phyloP scores from a whole-genome alignment of 805 yeast genomes.

The Nakazawaea holstii region DNA sequence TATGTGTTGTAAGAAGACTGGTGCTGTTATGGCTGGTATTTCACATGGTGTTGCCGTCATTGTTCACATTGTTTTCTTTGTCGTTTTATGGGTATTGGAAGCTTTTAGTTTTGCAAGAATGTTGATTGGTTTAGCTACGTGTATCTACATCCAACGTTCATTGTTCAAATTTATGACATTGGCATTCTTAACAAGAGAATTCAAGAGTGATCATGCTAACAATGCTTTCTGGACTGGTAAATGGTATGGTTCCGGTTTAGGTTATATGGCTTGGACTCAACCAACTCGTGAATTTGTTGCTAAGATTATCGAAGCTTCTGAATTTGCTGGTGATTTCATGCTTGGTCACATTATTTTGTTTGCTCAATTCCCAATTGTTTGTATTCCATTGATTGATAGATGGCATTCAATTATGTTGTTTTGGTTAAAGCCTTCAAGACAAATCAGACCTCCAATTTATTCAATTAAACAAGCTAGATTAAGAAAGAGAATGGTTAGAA shows the following conservation, averaged over 20 bases:
- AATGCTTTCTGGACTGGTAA: slow-evolving; percentile 99
- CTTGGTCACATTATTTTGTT: slow-evolving; percentile 87
- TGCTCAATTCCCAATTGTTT: slow-evolving; percentile 81
- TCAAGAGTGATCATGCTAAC: slow-evolving; percentile 91
- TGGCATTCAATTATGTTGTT: slow-evolving; percentile 98
- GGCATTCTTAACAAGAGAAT: slow-evolving; percentile 83
- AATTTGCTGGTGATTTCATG: slow-evolving; percentile 94
- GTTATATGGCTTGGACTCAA: slow-evolving; percentile 91
- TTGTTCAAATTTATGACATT: slow-evolving; percentile 81
- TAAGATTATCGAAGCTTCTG: slow-evolving; percentile 88
- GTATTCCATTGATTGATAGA: slow-evolving; percentile 85
- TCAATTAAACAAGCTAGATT: slow-evolving; percentile 93
- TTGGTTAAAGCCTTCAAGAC: slow-evolving; percentile 97
- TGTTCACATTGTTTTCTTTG: slow-evolving; percentile 80
- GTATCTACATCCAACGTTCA: slow-evolving; percentile 82
- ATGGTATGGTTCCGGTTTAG: slow-evolving; percentile 95
- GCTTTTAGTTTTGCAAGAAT: slow-evolving; percentile 86
- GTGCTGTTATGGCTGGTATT: slow-evolving; percentile 90
- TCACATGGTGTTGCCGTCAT: slow-evolving; percentile 95
- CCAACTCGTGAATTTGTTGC: slow-evolving; percentile 95
- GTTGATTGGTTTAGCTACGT: slow-evolving; percentile 79
- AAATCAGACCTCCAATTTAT: slow-evolving; percentile 96
- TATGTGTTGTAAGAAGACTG: slow-evolving; percentile 94
- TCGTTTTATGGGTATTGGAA: slow-evolving; percentile 95
- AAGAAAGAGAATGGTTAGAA: slow-evolving; percentile 95